Conservation (phyloP, 2,329 filamentous ascomycete species). For the Fusarium odoratissimum region DNA sequence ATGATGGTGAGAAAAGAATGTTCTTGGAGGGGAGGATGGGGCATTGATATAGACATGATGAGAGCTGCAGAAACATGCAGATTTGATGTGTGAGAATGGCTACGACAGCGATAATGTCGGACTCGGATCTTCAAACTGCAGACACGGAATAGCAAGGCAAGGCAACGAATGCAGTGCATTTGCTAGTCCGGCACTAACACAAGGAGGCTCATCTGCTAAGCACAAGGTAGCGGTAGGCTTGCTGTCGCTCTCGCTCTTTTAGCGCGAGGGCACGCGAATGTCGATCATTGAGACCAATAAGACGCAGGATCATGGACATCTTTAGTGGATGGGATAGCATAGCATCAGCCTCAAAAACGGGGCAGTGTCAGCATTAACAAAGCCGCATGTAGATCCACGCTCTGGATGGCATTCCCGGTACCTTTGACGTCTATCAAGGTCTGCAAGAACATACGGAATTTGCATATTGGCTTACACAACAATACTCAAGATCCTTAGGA, state of each 20-base stretch:
- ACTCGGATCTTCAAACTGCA: slow-evolving; percentile 11
- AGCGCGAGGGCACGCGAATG: background rate
- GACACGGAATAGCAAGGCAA: background rate
- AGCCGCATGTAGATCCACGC: slow-evolving; percentile 1
- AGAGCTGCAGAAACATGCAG: background rate
- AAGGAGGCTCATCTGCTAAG: slow-evolving; percentile 24
- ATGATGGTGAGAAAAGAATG: slow-evolving; percentile 7
- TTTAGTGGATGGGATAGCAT: background rate
- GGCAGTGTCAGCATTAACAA: slow-evolving; percentile 27
- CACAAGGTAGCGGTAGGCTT: background rate
- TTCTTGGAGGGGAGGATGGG: slow-evolving; percentile 11
- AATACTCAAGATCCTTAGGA: background rate
- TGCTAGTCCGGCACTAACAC: background rate
- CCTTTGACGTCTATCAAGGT: background rate
- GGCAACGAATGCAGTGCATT: background rate
- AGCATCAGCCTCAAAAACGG: slow-evolving; percentile 25
- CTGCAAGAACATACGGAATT: background rate
- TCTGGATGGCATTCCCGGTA: background rate
- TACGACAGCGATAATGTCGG: slow-evolving; percentile 3
- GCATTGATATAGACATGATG: slow-evolving; percentile 31
- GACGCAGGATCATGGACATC: background rate
- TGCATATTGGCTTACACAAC: background rate
- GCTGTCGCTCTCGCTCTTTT: slow-evolving; percentile 22
- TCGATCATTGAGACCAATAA: slow-evolving; percentile 4
- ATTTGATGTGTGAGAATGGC: background rate